Evolutionary conservation across 495 filamentous ascomycete genomes (phyloP).

Genomic region (Aspergillus taichungensis): DNA sequence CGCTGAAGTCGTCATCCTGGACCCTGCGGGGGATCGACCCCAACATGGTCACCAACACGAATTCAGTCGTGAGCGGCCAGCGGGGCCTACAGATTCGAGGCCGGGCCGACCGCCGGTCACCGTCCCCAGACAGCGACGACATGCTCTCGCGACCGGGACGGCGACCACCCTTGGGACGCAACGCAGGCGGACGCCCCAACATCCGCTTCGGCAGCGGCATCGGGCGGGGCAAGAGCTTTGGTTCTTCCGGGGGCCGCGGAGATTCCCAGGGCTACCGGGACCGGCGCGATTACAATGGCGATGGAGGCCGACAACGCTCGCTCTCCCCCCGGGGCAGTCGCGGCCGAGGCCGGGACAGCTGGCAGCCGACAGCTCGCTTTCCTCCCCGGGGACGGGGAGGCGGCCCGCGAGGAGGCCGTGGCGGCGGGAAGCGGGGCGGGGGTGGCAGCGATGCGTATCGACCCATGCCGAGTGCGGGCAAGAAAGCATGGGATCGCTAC

Average conservation of each 20-base stretch:
- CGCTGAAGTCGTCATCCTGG: constrained; percentile 22
- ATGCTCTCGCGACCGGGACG: constrained; percentile 17
- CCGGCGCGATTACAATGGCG: constrained; percentile 11
- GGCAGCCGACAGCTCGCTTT: constrained; percentile 9
- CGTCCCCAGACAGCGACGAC: constrained; percentile 22
- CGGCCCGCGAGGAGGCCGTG: no score
- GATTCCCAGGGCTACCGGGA: constrained; percentile 9
- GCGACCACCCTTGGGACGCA: constrained; percentile 12
- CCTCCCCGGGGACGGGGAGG: constrained; percentile 6
- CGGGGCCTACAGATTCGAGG: constrained; percentile 21
- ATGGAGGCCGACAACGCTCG: constrained; percentile 18
- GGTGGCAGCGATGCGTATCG: no score
- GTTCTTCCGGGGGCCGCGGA: constrained; percentile 3
- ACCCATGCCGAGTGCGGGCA: no score
- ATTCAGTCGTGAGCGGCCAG: constrained; percentile 15
- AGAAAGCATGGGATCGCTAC: no score
- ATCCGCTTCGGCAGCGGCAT: constrained; percentile 21
- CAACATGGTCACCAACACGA: constrained; percentile 28
- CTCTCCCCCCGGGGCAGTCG: constrained; percentile 12
- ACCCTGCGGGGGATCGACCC: constrained; percentile 29
- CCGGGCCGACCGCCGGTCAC: constrained; percentile 14
- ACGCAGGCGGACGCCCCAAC: constrained; percentile 12
- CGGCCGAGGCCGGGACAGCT: constrained; percentile 16
- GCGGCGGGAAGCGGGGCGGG: no score
- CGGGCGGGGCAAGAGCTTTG: constrained; percentile 15